Evolutionary conservation across 345 rosid genomes (phyloP), one percentile per base, ranked within the genome.

Genomic region (Murraya koenigii): DNA sequence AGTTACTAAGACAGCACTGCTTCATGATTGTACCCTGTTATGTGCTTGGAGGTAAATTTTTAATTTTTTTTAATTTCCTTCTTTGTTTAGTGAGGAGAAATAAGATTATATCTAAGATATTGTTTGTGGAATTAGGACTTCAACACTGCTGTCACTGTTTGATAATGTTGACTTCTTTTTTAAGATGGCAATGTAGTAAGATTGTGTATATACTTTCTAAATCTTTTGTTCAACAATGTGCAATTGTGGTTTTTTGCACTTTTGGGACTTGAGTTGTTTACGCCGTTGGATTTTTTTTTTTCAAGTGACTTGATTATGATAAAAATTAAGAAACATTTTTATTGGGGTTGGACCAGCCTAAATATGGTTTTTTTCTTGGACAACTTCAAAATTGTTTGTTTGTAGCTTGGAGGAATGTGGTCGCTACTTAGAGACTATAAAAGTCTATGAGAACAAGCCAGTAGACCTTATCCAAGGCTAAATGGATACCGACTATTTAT

Each of bases 381-480:
- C 17, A 6, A 36, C 32, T 35, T 38, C 64, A n/a, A 63, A 59
- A 14, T 71, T 74, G 25, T 65, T 72, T 78, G 80, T 26, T 82
- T 36, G 7, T 85, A 94, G 98, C 89, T 83, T 87, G 88, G 95
- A 92, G 72, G 98, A 96, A 89, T 96, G 99, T 80, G 98, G 94
- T 1, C 94, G 99, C 55, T 96, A 90, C 82, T 86, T 96, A 86
- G 99, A 96, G 86, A 94, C 99, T 2, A 90, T 96, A 60, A 96
- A 96, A 83, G 88, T 92, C 69, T 96, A 94, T 77, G 98, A 96
- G 79, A 94, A 93, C 85, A 96, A 96, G 80, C 94, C 98, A 3
- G 98, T 98, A 4, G 97, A 95, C 77, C 95, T 95, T 54, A 95
- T 92, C 66, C 98, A 92, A 81, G 98, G 98, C 63, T 97, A 92